Evolutionary conservation across 768 basidiomycete species (phyloP).

Genomic region (Suillus americanus): DNA sequence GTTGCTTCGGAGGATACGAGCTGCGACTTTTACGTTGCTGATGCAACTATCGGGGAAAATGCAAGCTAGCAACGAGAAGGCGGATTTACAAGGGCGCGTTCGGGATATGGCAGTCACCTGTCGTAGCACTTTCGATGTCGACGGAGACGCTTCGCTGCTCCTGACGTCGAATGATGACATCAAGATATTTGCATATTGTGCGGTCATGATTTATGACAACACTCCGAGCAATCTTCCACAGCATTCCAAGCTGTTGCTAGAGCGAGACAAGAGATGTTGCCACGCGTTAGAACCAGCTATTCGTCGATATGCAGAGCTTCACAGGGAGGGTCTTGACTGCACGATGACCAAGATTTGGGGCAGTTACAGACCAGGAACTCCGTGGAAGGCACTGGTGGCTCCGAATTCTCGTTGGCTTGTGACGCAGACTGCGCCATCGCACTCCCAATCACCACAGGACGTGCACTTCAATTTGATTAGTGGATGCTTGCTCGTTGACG

Average conservation of each 20-base stretch:
- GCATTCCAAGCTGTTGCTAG: conserved; percentile 20
- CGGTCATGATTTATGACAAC: conserved; percentile 27
- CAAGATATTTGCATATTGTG: conserved; percentile 22
- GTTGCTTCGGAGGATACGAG: conserved; percentile 34
- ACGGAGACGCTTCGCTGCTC: conserved; percentile 10
- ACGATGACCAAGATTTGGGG: conserved; percentile 22
- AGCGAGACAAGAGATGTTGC: conserved; percentile 32
- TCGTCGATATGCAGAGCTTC: neutral
- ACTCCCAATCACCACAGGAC: conserved; percentile 16
- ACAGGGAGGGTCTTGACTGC: conserved; percentile 17
- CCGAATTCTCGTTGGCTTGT: conserved; percentile 25
- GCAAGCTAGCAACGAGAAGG: conserved; percentile 10
- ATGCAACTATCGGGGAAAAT: conserved; percentile 27
- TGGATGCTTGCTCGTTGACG: conserved; percentile 28
- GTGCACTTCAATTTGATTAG: conserved; percentile 25
- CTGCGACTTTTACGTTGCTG: conserved; percentile 37
- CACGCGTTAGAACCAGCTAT: conserved; percentile 20
- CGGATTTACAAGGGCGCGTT: conserved; percentile 21
- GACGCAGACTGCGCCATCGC: conserved; percentile 14
- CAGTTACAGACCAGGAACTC: conserved; percentile 21
- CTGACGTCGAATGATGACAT: conserved; percentile 25
- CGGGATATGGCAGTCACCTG: conserved; percentile 40
- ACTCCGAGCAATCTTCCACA: conserved; percentile 14
- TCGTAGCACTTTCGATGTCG: conserved; percentile 33
- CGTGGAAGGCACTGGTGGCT: conserved; percentile 17